Evolutionary conservation across 2,329 filamentous ascomycete species (phyloP), one percentile per base, ranked within the genome.

Genomic region (Xylariaceae sp.): DNA sequence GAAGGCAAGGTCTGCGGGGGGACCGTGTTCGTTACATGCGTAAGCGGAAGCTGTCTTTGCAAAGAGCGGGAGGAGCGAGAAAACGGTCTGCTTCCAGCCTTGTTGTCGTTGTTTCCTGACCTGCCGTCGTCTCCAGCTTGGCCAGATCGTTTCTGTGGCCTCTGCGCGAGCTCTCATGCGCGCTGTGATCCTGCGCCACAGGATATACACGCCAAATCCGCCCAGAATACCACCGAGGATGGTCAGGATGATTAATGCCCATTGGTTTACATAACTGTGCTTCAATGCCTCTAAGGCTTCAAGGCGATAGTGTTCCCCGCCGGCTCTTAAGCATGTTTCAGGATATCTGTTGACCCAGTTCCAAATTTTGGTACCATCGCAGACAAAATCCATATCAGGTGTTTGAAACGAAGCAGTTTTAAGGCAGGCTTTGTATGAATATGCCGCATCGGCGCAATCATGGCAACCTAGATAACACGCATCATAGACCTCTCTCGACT

Each of bases 291-390:
- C 35, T 7, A 53, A 40, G 11, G 44, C 47, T 12, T 14, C 14
- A 11, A 22, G 15, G 17, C 39, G 43, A 18, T 47, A 41, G 2
- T 15, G 6, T 15, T 49, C 39, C n/a, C 46, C 50, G 18, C 39
- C 14, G 22, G 32, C 42, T 18, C 11, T 5, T 11, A 53, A 47
- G 18, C 50, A 53, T n/a, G 33, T 46, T 2, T 19, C 17, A 12
- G 50, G 50, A 35, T 53, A 53, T 6, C 50, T 42, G 17, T 49
- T 35, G 7, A 39, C 43, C 50, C 50, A 53, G 30, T 47, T 49
- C 46, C 50, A 53, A 3, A 49, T 49, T n/a, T 36, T 35, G 3
- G 22, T 40, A 10, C 22, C 47, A 39, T 53, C 50, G 33, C 50
- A 53, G 7, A 35, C 30, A 32, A 42, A 39, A 19, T 17, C 42